Conservation (phyloP, 2,329 filamentous ascomycete species). For the Colletotrichum zoysiae region DNA sequence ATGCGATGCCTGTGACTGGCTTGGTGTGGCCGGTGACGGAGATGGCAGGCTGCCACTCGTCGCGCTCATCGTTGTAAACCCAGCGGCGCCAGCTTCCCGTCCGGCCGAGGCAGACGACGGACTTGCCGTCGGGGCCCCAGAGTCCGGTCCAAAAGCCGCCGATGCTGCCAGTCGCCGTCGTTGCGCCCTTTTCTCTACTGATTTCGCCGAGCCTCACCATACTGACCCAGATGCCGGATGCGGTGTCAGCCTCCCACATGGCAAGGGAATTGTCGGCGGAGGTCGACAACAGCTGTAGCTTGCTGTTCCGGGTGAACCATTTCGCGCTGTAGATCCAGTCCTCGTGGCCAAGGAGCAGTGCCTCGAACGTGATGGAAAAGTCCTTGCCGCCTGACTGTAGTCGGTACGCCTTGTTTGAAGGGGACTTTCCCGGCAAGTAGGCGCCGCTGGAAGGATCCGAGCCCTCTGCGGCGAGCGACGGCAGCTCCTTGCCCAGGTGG, state of each 20-base stretch:
- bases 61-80: slow-evolving; percentile 71
- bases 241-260: slow-evolving; percentile 88
- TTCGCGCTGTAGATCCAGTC: slow-evolving; percentile 96
- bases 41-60: slow-evolving; percentile 81
- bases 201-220: slow-evolving; percentile 90
- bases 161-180: slow-evolving; percentile 93
- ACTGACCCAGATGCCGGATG: slow-evolving; percentile 92
- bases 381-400: slow-evolving; percentile 72
- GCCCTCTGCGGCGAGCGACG: slow-evolving; percentile 65
- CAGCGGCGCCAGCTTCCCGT: slow-evolving; percentile 95
- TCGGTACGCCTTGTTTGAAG: slow-evolving; percentile 90
- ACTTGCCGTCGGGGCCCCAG: slow-evolving; percentile 83
- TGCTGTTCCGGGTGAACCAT: slow-evolving; percentile 72
- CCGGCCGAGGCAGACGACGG: slow-evolving; percentile 85
- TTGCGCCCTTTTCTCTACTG: slow-evolving; percentile 93
- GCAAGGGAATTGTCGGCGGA: slow-evolving; percentile 96
- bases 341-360: slow-evolving; percentile 92
- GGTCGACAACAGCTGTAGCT: slow-evolving; percentile 83
- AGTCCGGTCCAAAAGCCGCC: slow-evolving; percentile 97
- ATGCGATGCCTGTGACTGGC: slow-evolving; percentile 84
- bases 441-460: slow-evolving; percentile 69
- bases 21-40: slow-evolving; percentile 88
- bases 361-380: slow-evolving; percentile 92
- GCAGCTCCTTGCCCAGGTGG: slow-evolving; percentile 75
- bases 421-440: slow-evolving; percentile 74